Conservation (phyloP, 2,329 filamentous ascomycete species). For the Hawksworthiomyces lignivorus region DNA sequence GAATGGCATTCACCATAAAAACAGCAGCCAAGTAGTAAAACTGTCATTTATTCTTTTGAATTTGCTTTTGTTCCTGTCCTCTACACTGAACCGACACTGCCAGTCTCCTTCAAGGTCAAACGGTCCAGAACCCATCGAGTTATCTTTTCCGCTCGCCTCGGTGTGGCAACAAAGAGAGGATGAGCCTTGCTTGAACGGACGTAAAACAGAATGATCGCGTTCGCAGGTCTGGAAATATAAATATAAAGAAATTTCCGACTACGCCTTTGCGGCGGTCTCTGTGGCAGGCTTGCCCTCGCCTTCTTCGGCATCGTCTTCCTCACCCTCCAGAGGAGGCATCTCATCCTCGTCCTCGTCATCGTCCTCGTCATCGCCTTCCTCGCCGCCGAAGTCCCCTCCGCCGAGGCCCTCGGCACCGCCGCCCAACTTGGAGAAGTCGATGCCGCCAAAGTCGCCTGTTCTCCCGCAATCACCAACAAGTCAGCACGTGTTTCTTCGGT, state of each 20-base stretch:
- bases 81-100: too few relatives aligned
- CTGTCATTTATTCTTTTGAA: too few relatives aligned
- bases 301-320: conserved; percentile 26
- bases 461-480: conserved; percentile 43
- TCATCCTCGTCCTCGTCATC: conserved; percentile 66
- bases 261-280: conserved; percentile 8
- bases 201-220: neutral
- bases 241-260: neutral
- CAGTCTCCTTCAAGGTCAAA: too few relatives aligned
- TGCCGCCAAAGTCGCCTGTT: conserved; percentile 65
- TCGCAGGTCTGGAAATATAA: too few relatives aligned
- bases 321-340: conserved; percentile 74
- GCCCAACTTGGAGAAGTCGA: conserved; percentile 90
- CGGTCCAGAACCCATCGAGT: too few relatives aligned
- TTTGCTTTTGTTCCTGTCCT: too few relatives aligned
- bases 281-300: conserved; percentile 28
- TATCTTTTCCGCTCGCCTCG: too few relatives aligned
- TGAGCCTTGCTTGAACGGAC: too few relatives aligned
- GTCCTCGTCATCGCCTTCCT: conserved; percentile 40
- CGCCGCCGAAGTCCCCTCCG: conserved; percentile 27
- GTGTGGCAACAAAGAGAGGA: too few relatives aligned
- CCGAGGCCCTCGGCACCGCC: conserved; percentile 41
- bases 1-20: too few relatives aligned
- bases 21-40: too few relatives aligned
- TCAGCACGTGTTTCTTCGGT: too few relatives aligned